Conservation (phyloP, 306 rosid species). For the Quercus agrifolia region DNA sequence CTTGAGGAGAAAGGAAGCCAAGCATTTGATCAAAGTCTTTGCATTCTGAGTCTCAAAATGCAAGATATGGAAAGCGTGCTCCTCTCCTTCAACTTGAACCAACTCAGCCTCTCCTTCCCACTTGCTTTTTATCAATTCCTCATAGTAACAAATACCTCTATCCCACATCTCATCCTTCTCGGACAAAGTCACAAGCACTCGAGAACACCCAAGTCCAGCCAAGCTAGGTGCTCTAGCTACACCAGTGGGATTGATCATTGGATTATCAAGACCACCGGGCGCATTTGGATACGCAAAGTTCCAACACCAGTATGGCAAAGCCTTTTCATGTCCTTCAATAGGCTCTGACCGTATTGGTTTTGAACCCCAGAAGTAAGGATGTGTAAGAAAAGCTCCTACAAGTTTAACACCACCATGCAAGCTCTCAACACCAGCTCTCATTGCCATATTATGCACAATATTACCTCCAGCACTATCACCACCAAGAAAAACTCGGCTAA, state of each 20-base stretch:
- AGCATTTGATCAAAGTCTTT: constrained; percentile 8
- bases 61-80: constrained; percentile 28
- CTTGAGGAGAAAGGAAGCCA: constrained; percentile 33
- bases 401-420: constrained; percentile 32
- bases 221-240: constrained; percentile 32
- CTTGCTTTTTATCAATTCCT: constrained; percentile 31
- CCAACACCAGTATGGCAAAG: constrained; percentile 17
- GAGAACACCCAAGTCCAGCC: constrained; percentile 31
- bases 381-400: constrained; percentile 30
- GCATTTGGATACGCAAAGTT: constrained; percentile 35
- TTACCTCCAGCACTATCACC: constrained; percentile 53
- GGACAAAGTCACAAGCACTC: constrained; percentile 26
- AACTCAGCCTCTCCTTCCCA: constrained; percentile 40
- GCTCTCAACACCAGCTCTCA: constrained; percentile 42
- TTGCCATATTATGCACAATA: constrained; percentile 33
- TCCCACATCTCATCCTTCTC: constrained; percentile 24
- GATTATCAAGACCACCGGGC: constrained; percentile 36
- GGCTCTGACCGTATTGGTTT: constrained; percentile 23
- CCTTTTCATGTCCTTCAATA: neutral
- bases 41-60: neutral
- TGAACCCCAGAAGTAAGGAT: constrained; percentile 44
- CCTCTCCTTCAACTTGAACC: constrained; percentile 20
- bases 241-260: constrained; percentile 27
- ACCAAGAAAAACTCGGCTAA: constrained; percentile 28
- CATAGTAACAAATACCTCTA: constrained; percentile 32